Conservation (phyloP, 2,329 filamentous ascomycete species). For the Fusarium sacchari region DNA sequence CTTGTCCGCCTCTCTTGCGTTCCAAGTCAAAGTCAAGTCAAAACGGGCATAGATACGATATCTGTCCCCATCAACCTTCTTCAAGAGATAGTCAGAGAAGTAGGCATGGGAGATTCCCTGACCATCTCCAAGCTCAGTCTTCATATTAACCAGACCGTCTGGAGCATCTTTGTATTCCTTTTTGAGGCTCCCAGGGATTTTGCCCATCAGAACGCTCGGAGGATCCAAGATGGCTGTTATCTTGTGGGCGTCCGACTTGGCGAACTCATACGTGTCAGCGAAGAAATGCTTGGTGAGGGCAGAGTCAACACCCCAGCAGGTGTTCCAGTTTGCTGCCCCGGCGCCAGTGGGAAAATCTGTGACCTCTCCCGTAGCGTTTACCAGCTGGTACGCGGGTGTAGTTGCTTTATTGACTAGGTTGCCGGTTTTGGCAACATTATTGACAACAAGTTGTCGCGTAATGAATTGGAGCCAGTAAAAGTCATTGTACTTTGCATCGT, state of each 20-base stretch:
- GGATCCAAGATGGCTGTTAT: not conserved
- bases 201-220: not conserved
- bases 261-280: not conserved
- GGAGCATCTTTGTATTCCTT: not conserved
- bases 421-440: not conserved
- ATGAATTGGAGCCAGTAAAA: not conserved
- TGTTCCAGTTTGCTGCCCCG: not conserved
- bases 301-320: not conserved
- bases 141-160: not conserved
- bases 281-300: accelerated
- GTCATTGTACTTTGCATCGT: not conserved
- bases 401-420: not conserved
- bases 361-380: not conserved
- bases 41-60: not conserved
- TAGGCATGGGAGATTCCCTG: not conserved
- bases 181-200: not conserved
- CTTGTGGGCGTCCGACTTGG: not conserved
- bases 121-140: not conserved
- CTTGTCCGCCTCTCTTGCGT: not conserved
- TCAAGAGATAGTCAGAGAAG: not conserved
- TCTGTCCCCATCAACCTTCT: not conserved
- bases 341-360: not conserved
- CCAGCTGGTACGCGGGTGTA: not conserved
- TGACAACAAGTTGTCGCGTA: accelerated
- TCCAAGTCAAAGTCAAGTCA: not conserved